Evolutionary conservation across 1,139 yeast genomes (phyloP).

Genomic region (Saccharomyces pastorianus): DNA sequence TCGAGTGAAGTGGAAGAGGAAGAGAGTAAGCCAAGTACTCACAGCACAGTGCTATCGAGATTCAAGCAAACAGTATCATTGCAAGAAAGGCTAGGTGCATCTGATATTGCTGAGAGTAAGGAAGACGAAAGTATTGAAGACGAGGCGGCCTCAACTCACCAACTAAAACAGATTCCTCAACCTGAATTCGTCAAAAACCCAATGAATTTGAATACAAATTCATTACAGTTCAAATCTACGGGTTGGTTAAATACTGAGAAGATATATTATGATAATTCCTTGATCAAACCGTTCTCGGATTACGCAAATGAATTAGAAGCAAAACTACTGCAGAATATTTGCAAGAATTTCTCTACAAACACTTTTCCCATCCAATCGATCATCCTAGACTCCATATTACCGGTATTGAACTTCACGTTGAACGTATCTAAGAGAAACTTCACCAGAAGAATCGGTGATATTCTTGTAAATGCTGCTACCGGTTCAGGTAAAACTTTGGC

Average conservation of each 20-base stretch:
- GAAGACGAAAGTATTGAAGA: constrained; percentile 23
- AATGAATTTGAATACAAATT: constrained; percentile 5
- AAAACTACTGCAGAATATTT: constrained; percentile 21
- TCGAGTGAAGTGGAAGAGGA: constrained; percentile 2
- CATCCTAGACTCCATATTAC: constrained; percentile 23
- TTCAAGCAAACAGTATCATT: constrained; percentile 34
- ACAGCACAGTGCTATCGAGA: constrained; percentile 36
- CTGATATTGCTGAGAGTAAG: constrained; percentile 7
- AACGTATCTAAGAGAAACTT: constrained; percentile 31
- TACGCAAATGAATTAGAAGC: constrained; percentile 18
- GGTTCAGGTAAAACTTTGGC: constrained; percentile 97
- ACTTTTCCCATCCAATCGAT: constrained; percentile 32
- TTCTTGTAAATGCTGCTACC: constrained; percentile 86
- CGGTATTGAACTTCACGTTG: constrained; percentile 20
- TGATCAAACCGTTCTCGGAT: constrained; percentile 21
- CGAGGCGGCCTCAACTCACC: constrained; percentile 37
- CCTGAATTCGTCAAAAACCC: constrained; percentile 41
- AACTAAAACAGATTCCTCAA: constrained; percentile 76
- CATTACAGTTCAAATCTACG: constrained; percentile 15
- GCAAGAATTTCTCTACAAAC: constrained; percentile 19
- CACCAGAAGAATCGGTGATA: constrained; percentile 48
- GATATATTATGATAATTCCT: constrained; percentile 30
- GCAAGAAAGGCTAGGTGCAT: constrained; percentile 26
- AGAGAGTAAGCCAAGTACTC: constrained; percentile 22
- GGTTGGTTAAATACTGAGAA: constrained; percentile 29